phyloP scores from a whole-genome alignment of 1,284 basidiomycete species.

The Ceratobasidium sp. region DNA sequence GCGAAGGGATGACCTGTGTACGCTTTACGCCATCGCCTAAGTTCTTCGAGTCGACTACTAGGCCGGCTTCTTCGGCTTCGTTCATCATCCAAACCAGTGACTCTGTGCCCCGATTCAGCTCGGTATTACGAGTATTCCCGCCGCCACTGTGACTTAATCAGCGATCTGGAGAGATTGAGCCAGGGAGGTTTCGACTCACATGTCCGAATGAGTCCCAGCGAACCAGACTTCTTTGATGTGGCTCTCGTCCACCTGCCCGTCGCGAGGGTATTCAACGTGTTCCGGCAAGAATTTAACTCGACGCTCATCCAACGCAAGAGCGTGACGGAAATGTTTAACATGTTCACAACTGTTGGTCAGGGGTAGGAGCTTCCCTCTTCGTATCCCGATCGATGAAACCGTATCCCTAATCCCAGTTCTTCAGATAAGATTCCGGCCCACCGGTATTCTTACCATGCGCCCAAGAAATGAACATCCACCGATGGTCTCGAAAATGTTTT shows the following conservation, averaged over 20 bases:
- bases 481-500: conserved; percentile 52
- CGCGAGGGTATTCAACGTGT: conserved; percentile 44
- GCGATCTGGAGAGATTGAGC: background rate
- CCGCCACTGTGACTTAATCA: conserved; percentile 43
- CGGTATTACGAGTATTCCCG: conserved; percentile 45
- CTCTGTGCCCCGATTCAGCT: conserved; percentile 33
- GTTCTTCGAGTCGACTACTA: background rate
- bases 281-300: conserved; percentile 57
- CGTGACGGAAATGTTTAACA: conserved; percentile 55
- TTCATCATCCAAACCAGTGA: conserved; percentile 46
- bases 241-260: conserved; percentile 45
- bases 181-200: conserved; percentile 47
- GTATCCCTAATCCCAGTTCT: conserved; percentile 54
- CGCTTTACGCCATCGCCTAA: background rate
- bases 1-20: background rate
- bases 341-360: conserved; percentile 47
- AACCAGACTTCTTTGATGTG: conserved; percentile 51
- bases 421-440: background rate
- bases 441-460: too few relatives aligned
- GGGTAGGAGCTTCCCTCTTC: conserved; percentile 49
- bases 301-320: conserved; percentile 56
- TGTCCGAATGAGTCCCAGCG: conserved; percentile 52
- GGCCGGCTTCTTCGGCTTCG: conserved; percentile 40
- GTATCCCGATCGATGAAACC: conserved; percentile 54
- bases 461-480: conserved; percentile 53